Base-by-base conservation (phyloP, 2,329 filamentous ascomycete genomes). In the Cucurbitaria berberidis region DNA sequence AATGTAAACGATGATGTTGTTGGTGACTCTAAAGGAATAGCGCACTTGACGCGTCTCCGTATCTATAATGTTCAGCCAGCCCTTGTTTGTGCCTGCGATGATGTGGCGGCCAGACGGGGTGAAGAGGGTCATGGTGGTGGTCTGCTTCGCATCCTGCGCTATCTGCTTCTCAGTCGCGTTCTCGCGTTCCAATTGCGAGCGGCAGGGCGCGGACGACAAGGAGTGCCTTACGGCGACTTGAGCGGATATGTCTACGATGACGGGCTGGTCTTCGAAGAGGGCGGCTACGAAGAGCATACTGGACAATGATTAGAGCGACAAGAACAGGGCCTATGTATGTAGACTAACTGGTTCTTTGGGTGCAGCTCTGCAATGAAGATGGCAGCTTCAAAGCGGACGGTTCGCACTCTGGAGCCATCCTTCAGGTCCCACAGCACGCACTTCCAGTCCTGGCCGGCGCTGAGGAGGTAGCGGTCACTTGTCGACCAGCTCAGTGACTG, bases 311-410 rank as follows among this genome's bases (percentile, higher is more conserved):
- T 38, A 68, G 60, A 6, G n/a, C 5, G n/a, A n/a, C 15, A 4
- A 24, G 19, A 26, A 24, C n/a, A 40, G 2, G 18, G 11, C 8
- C 5, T 42, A 15, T 8, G 19, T 18, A 8, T 22, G 24, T 10
- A 36, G 3, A 68, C 85, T 68, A 80, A 95, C 90, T 92, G 89
- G 60, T 96, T 91, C 77, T 86, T 89, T 3, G 95, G 93, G 75
- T 99, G 91, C 51, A 99, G 81, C 77, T 99, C 95, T 3, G 93
- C 96, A 65, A 96, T 96, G 77, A 97, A 99, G 29, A 96, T 90
- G 0, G 93, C 92, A 3, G 93, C 91, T 62, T 93, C 88, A 69
- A 99, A 96, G 62, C 92, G 89, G 66, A 97, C 89, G 63, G 91
- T 93, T 61, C 93, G 88, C 67, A 93, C 80, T 54, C 90, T 81